Percentiles rank a stretch among this genome's conserved stretches.
Evolutionary conservation across 768 basidiomycete genomes (phyloP).

Genomic region (Dentipellis fragilis): DNA sequence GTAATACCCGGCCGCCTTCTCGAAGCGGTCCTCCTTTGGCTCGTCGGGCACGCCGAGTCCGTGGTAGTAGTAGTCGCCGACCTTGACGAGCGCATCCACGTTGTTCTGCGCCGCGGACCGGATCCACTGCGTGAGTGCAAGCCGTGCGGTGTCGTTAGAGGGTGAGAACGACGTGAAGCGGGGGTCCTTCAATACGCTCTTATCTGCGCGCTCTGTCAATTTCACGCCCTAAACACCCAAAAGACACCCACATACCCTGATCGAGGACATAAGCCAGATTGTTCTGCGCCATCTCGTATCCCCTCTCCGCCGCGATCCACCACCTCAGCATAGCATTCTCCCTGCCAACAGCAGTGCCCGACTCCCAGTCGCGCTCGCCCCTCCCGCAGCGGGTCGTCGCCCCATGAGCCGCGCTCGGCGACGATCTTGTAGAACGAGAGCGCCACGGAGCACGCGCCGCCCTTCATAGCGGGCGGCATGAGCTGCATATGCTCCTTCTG

Average conservation of each 20-base stretch:
- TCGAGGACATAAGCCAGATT: conserved; percentile 90
- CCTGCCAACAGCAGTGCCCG: conserved; percentile 59
- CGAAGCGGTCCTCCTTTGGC: conserved; percentile 53
- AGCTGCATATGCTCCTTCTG: conserved; percentile 50
- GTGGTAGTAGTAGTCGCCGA: conserved; percentile 94
- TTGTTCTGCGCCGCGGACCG: conserved; percentile 90
- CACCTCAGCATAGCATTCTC: conserved; percentile 85
- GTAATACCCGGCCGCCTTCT: conserved; percentile 91
- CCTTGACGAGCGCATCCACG: conserved; percentile 95
- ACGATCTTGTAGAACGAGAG: conserved; percentile 92
- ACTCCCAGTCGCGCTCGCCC: conserved; percentile 71
- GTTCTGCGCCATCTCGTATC: conserved; percentile 88
- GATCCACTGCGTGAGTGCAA: conserved; percentile 89
- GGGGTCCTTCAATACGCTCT: conserved; percentile 57
- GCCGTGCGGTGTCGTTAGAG: conserved; percentile 71
- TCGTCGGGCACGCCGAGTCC: conserved; percentile 73
- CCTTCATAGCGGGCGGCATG: conserved; percentile 37
- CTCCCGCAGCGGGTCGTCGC: conserved; percentile 69
- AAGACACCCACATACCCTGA: conserved; percentile 48
- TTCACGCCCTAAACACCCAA: background rate
- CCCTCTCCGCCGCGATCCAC: conserved; percentile 92
- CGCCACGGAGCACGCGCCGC: conserved; percentile 79
- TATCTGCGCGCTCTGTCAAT: conserved; percentile 34
- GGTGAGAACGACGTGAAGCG: conserved; percentile 61
- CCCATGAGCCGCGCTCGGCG: conserved; percentile 84